Percentiles rank a stretch among this genome's conserved stretches.
These are phyloP conservation scores for Lanmaoa rubissima DNA, from an alignment of 768 basidiomycete species.

Conservation along the genomic window DNA sequence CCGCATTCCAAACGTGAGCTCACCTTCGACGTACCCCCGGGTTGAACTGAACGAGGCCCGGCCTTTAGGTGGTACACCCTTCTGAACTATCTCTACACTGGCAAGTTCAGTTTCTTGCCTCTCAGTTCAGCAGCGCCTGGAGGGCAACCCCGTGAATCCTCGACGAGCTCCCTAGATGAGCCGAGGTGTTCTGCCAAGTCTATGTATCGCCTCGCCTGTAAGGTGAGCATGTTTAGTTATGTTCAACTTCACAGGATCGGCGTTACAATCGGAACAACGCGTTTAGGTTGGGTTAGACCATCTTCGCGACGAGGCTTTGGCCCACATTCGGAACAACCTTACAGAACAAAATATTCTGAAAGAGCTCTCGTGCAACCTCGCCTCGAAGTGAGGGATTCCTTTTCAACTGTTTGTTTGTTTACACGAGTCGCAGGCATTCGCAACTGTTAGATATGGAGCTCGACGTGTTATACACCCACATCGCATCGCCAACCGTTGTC, in stretches of 20 bases:
- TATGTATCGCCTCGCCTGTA: slow-evolving; percentile 42
- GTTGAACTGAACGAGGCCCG: background rate
- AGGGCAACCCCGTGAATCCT: background rate
- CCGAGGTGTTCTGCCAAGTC: slow-evolving; percentile 41
- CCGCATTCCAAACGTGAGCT: slow-evolving; percentile 27
- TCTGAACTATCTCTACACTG: slow-evolving; percentile 40
- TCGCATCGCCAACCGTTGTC: slow-evolving; percentile 16
- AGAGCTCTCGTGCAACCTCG: slow-evolving; percentile 22
- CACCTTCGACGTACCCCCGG: background rate
- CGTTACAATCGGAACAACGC: background rate
- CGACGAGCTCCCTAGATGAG: background rate
- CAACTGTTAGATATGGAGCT: slow-evolving; percentile 25
- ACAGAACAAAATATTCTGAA: slow-evolving; percentile 23
- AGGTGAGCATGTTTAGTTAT: slow-evolving; percentile 23
- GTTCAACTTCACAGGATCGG: no score
- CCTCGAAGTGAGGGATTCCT: slow-evolving; percentile 12
- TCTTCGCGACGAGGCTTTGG: slow-evolving; percentile 19
- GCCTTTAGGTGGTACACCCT: slow-evolving; percentile 36
- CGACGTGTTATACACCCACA: slow-evolving; percentile 16
- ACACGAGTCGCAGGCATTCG: slow-evolving; percentile 7
- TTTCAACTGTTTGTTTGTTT: background rate
- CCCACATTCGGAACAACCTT: slow-evolving; percentile 16
- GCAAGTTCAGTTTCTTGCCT: slow-evolving; percentile 32
- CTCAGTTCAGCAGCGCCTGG: slow-evolving; percentile 23
- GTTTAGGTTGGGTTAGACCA: slow-evolving; percentile 19